Evolutionary conservation across 148 eudicot genomes (phyloP), one percentile per base, ranked within the genome.

Genomic region (Suaeda aralocaspica): DNA sequence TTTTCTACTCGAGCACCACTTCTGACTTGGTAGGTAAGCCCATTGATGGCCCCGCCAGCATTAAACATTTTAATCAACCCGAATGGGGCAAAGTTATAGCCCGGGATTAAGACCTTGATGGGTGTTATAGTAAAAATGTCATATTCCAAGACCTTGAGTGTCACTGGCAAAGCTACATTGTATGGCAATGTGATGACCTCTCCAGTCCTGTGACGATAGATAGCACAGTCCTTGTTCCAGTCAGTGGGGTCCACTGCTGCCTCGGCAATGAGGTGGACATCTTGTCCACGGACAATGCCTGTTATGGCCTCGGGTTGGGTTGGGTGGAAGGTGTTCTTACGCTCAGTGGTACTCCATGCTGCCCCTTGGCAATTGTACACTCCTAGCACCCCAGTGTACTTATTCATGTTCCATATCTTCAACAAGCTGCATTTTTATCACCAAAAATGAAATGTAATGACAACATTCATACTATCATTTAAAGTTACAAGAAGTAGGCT

Each of bases 281-380:
- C 99, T 0, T 70, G 71, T 58, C 84, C 84, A 50, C 85, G 78
- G 55, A 94, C 67, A 8, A 53, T 74, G 62, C 97, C 89, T 0
- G 88, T 83, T 59, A 94, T 56, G 49, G 93, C 77, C 0, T 82
- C 85, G 0, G 78, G 70, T 36, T 36, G 62, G 11, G 96, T 87
- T 31, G 81, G 79, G 75, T 89, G 99, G 86, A 84, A 82, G 29
- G 82, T 81, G 92, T 84, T 87, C 70, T 84, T 91, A 18, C 87
- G 77, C 69, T 94, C 90, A 0, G 74, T 70, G 72, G 55, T 65
- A 76, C 83, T 91, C 98, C 98, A 94, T 51, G 99, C 97, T 48
- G 97, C 99, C n/a, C 97, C 99, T 81, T 91, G 99, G 87, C 99
- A 94, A 74, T 94, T 94, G 89, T 91, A 94, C 31, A 94, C 87